Base-by-base conservation (phyloP, 495 filamentous ascomycete species). In the Hyphodiscus hymeniophilus region DNA sequence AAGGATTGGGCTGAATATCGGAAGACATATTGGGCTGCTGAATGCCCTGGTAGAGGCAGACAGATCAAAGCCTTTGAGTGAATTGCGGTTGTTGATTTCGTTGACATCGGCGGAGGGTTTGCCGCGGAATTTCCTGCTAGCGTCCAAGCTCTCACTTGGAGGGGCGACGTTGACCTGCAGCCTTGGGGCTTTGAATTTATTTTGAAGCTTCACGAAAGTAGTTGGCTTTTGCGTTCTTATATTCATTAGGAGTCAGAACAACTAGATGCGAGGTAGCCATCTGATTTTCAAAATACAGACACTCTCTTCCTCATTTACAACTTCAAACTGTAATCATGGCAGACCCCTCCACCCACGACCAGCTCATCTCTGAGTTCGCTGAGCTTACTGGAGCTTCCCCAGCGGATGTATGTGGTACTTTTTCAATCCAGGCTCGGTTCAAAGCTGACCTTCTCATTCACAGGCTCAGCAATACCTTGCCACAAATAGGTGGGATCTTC, bases 401-500 rank as follows among this genome's bases (percentile, higher is more conserved):
- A 3, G 66, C 80, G 32, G 73, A 82, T 62, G 89, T 91, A 73
- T 58, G 70, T 54, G 26, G 5, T 28, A 28, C 10, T 10, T 4
- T 5, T 10, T 28, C 26, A 28, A 5, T 28, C 38, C 2, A 21
- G 22, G 38, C 16, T 35, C 13, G 15, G 3, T 45, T 0, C 28
- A 1, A 23, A 15, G 20, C 38, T 48, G 18, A 48, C 21, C 10
- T n/a, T 10, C 12, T 34, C 12, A 34, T 17, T 12, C 22, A 4
- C 54, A 90, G 87, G 89, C 88, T 31, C 72, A 75, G 53, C 69
- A 81, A 56, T 87, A 85, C 51, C 79, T 94, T 11, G 65, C 60
- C 12, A 69, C 73, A n/a, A 80, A 72, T 57, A 60, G 75, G 47
- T 90, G 87, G 82, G 76, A 91, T 52, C 60, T 91, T 21, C 70